Evolutionary conservation across 2,329 filamentous ascomycete genomes (phyloP), one percentile per base, ranked within the genome.

Genomic region (Neofusicoccum umdonicola): DNA sequence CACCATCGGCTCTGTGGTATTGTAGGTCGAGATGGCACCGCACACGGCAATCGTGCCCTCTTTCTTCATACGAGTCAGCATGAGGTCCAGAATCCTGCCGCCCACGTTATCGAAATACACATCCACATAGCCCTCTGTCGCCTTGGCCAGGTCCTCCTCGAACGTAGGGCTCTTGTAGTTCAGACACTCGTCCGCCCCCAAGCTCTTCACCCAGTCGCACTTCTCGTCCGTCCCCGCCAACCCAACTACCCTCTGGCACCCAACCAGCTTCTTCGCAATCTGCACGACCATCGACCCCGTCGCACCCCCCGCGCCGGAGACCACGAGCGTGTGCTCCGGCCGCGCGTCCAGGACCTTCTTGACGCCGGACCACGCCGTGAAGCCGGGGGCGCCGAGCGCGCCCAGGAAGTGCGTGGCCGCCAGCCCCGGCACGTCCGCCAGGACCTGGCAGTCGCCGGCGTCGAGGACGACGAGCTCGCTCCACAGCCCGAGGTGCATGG

Each of bases 281-380:
- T 86, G 84, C 11, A 85, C 90, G 0, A 87, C 90, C 1, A 93
- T 85, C 71, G 85, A 89, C 1, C 91, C 91, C 0, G 91, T 93
- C 0, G 90, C 90, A 1, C 91, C 91, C 0, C 90, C 91, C 2
- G 91, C 91, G 4, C 90, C 90, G 6, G 87, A 90, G 0, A 94
- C 88, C 6, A 93, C 90, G 1, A 94, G 90, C 3, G 89, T 87
- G 68, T 93, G 89, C 4, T 90, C 90, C 0, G 83, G 75, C 74
- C 88, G 86, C 48, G 89, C 85, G 62, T 89, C 79, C 2, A 86
- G 90, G 52, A 93, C 85, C 63, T 89, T 84, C 27, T 85, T 75
- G 73, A 93, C 85, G 19, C 91, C 90, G 67, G 90, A 90, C 78
- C 91, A 93, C 1, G 90, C 90, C 0, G 91, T 93, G 67, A 93